These are phyloP conservation scores for Hypoxylon sp. DNA, from an alignment of 2,329 filamentous ascomycete genomes.

Conservation along the genomic window DNA sequence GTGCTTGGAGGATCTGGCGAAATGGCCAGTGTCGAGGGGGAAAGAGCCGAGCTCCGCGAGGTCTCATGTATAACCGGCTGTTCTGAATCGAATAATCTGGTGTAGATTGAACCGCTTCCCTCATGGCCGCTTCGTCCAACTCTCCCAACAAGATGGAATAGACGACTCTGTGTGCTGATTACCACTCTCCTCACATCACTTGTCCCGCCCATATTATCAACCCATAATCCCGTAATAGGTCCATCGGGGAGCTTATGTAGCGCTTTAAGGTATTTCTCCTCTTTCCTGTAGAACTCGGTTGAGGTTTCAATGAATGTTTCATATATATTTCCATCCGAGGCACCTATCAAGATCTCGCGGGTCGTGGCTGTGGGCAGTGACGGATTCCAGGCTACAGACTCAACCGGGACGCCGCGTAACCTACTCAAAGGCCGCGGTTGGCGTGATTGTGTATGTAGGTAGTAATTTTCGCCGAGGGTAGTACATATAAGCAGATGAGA, in stretches of 20 bases:
- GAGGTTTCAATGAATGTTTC: slow-evolving; percentile 95
- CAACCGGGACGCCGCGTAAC: slow-evolving; percentile 87
- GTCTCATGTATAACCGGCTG: slow-evolving; percentile 82
- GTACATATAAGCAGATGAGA: slow-evolving; percentile 95
- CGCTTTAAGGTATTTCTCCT: slow-evolving; percentile 90
- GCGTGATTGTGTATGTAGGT: slow-evolving; percentile 94
- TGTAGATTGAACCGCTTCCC: slow-evolving; percentile 86
- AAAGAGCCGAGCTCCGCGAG: slow-evolving; percentile 68
- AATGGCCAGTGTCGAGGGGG: slow-evolving; percentile 77
- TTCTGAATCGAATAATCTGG: slow-evolving; percentile 88
- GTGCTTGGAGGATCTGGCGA: slow-evolving; percentile 78
- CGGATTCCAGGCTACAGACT: slow-evolving; percentile 95
- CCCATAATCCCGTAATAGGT: slow-evolving; percentile 87
- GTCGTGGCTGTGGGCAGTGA: slow-evolving; percentile 93
- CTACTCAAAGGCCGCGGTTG: slow-evolving; percentile 85
- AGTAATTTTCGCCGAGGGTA: slow-evolving; percentile 94
- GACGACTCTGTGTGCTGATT: slow-evolving; percentile 80
- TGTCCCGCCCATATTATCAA: slow-evolving; percentile 77
- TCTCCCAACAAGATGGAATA: slow-evolving; percentile 86
- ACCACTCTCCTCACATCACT: slow-evolving; percentile 82
- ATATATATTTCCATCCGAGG: slow-evolving; percentile 94
- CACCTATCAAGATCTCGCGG: slow-evolving; percentile 90
- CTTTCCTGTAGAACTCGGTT: slow-evolving; percentile 93
- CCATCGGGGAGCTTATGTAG: slow-evolving; percentile 87
- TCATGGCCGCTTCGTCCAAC: slow-evolving; percentile 79